Evolutionary conservation across 768 basidiomycete species (phyloP), one percentile per base, ranked within the genome.

Genomic region (Exsudoporus frostii): DNA sequence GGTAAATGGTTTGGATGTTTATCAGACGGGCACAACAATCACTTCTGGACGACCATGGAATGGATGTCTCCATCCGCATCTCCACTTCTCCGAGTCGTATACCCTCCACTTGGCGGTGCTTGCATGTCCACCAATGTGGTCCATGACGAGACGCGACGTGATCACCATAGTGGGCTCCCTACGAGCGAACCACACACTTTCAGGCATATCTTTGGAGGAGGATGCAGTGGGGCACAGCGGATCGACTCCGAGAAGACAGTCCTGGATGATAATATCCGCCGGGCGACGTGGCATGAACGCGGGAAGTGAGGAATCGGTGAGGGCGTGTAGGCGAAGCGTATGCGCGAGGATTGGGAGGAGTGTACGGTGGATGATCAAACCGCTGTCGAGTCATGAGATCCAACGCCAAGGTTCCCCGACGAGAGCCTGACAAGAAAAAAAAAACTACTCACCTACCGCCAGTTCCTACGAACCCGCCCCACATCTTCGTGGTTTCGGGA

Each of bases 11-110:
- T 20, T 5, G 25, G 37, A n/a, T 9, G 20, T 15, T 47, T 19
- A 19, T 65, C 40, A 58, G 22, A 69, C 56, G 7, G 69, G 62
- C 20, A 76, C 68, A 1, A 78, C 75, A 5, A 63, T 63, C 2
- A 73, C 71, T 39, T 71, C 71, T 13, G 62, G 55, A 19, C 62
- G 59, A 27, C 74, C 75, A 58, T 78, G 74, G 50, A 77, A 76
- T 25, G 74, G 68, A 63, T 76, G 74, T 20, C 75, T 66, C 76
- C 74, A 77, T n/a, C 74, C 71, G 53, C 76, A 78, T 50, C 70
- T 66, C 74, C 75, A 76, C 51, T 74, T 73, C 29, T 72, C 66
- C 11, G 54, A 40, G 30, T 70, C 68, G 11, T 66, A 63, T 4
- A 45, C 32, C 47, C 74, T 71, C 5, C 66, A 61, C 7, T 30